Conservation (phyloP, 2,329 filamentous ascomycete species). For the Dothiorella sarmentorum region DNA sequence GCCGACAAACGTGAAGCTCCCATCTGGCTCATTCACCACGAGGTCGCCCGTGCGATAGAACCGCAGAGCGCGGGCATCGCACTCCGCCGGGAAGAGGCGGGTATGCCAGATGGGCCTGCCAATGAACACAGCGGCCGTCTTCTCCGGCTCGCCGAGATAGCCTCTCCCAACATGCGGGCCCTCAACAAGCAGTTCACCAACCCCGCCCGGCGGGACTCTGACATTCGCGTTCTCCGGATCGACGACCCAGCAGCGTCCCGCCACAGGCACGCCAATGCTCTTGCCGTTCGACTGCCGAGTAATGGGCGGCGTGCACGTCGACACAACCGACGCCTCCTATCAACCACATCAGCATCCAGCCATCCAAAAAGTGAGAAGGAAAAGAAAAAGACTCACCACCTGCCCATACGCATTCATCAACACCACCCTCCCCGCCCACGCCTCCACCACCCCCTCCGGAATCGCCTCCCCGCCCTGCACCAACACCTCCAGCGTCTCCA, state of each 20-base stretch:
- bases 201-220: conserved; percentile 40
- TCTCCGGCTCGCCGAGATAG: conserved; percentile 35
- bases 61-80: conserved; percentile 20
- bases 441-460: conserved; percentile 28
- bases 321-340: conserved; percentile 2
- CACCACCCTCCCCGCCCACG: conserved; percentile 35
- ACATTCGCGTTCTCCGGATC: conserved; percentile 29
- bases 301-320: neutral
- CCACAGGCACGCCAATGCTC: conserved; percentile 23
- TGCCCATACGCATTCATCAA: conserved; percentile 41
- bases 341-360: neutral
- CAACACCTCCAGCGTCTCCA: conserved; percentile 42
- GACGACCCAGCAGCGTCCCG: conserved; percentile 30
- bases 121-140: conserved; percentile 35
- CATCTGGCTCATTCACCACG: conserved; percentile 25
- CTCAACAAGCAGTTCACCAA: conserved; percentile 48
- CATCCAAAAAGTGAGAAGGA: neutral
- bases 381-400: neutral
- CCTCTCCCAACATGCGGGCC: conserved; percentile 43
- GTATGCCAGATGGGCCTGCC: conserved; percentile 27
- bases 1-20: conserved; percentile 36
- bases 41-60: conserved; percentile 28
- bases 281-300: neutral
- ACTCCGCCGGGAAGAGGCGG: neutral
- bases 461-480: conserved; percentile 34